These are phyloP conservation scores for Pseudomassariella vexata DNA, from an alignment of 2,329 filamentous ascomycete species.

Conservation along the genomic window DNA sequence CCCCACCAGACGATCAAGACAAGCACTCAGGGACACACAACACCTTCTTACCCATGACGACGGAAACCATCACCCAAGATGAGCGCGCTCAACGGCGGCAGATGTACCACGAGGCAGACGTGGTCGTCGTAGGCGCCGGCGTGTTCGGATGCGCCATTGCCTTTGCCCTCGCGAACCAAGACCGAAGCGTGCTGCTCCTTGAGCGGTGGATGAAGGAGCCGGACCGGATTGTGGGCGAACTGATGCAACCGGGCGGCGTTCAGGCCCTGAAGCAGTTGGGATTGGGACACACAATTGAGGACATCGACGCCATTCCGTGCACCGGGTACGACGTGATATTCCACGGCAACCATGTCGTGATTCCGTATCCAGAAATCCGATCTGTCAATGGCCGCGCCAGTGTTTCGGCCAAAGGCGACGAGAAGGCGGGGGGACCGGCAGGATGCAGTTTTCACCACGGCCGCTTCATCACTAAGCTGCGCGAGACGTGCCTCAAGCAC, in stretches of 20 bases:
- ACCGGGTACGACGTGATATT: slow-evolving; percentile 86
- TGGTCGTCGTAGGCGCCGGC: slow-evolving; percentile 88
- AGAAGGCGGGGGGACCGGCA: slow-evolving; percentile 44
- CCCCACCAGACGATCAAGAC: too few species aligned
- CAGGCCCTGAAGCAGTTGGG: slow-evolving; percentile 75
- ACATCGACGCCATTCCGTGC: slow-evolving; percentile 78
- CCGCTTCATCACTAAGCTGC: slow-evolving; percentile 78
- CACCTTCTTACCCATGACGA: slow-evolving; percentile 19
- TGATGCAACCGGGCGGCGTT: slow-evolving; percentile 89
- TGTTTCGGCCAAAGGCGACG: slow-evolving; percentile 19
- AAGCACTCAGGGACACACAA: not conserved
- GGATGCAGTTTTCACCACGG: slow-evolving; percentile 91
- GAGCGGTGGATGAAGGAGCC: slow-evolving; percentile 89
- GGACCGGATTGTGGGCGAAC: slow-evolving; percentile 90
- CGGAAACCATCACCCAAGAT: slow-evolving; percentile 27
- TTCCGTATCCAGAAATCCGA: slow-evolving; percentile 68
- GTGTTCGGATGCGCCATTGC: slow-evolving; percentile 85
- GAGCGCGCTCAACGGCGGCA: slow-evolving; percentile 41
- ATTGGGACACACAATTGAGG: slow-evolving; percentile 75
- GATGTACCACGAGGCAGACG: slow-evolving; percentile 63
- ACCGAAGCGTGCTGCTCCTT: slow-evolving; percentile 82
- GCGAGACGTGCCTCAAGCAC: slow-evolving; percentile 66
- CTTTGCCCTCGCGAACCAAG: slow-evolving; percentile 79
- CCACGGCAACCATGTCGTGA: slow-evolving; percentile 64
- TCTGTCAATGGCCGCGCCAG: slow-evolving; percentile 15